Evolutionary conservation across 345 rosid genomes (phyloP).

Genomic region (Jatropha curcas): DNA sequence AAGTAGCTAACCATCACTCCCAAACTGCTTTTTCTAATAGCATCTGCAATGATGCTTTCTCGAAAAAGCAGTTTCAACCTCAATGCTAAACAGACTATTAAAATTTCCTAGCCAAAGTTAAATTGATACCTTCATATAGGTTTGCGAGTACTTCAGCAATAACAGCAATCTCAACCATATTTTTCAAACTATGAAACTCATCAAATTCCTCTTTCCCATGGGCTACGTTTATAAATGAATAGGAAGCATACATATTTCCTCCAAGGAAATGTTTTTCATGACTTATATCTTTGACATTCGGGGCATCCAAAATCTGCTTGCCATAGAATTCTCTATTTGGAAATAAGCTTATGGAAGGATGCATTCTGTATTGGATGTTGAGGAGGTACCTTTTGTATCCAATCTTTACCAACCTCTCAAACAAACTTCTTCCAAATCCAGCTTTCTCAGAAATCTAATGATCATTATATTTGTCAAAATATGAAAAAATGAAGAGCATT

Average conservation of each 20-base stretch:
- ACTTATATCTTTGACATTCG: constrained; percentile 1
- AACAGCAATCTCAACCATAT: constrained; percentile 25
- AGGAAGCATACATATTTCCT: constrained; percentile 12
- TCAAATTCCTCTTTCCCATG: constrained; percentile 14
- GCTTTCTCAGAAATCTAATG: constrained; percentile 10
- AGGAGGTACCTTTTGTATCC: constrained; percentile 17
- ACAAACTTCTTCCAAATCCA: constrained; percentile 27
- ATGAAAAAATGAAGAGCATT: not conserved
- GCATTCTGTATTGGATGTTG: constrained; percentile 26
- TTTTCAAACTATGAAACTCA: constrained; percentile 16
- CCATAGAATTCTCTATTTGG: constrained; percentile 22
- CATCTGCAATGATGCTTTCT: no score
- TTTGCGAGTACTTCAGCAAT: constrained; percentile 6
- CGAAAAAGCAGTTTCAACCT: no score
- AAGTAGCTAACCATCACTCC: no score
- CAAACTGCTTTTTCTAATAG: no score
- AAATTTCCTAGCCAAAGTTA: no score
- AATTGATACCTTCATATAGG: constrained; percentile 19
- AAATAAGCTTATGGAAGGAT: constrained; percentile 29
- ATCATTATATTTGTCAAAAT: not conserved
- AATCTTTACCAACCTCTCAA: constrained; percentile 19
- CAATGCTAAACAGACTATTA: no score
- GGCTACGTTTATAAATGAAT: constrained; percentile 20
- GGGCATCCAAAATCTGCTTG: constrained; percentile 10
- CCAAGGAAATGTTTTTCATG: constrained; percentile 1